phyloP scores from a whole-genome alignment of 345 rosid species.

The Luvunga scandens region DNA sequence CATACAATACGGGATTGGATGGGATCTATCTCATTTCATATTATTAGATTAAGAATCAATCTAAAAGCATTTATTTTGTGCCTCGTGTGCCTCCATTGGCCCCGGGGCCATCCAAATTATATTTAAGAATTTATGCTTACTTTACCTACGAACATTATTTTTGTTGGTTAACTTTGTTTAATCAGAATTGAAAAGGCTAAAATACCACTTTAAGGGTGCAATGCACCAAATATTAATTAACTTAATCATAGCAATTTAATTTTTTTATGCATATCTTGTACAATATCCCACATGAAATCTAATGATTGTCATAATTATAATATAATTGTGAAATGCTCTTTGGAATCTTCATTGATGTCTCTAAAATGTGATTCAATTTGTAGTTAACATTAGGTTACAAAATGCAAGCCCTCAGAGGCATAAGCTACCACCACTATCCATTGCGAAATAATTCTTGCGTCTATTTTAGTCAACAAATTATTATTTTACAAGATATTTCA shows the following conservation, averaged over 20 bases:
- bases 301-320: slow-evolving; percentile 21
- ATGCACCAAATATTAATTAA: slow-evolving; percentile 9
- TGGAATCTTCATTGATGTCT: slow-evolving; percentile 25
- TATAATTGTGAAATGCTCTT: neutral
- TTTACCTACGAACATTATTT: slow-evolving; percentile 15
- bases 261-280: slow-evolving; percentile 11
- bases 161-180: slow-evolving; percentile 16
- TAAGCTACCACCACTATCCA: slow-evolving; percentile 12
- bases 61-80: neutral
- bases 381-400: slow-evolving; percentile 11
- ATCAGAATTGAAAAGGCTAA: slow-evolving; percentile 7
- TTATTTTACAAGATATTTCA: slow-evolving; percentile 13
- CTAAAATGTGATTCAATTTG: slow-evolving; percentile 21
- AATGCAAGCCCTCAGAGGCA: slow-evolving; percentile 3
- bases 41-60: neutral
- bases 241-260: slow-evolving; percentile 2
- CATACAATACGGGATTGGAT: neutral
- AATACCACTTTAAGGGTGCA: slow-evolving; percentile 18
- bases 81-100: neutral
- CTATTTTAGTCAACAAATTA: slow-evolving; percentile 20
- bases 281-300: slow-evolving; percentile 30
- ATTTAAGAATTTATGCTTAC: neutral
- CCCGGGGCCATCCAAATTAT: neutral
- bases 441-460: slow-evolving; percentile 16
- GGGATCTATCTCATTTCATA: neutral